Percentiles rank a stretch among this genome's conserved stretches.
Conservation (phyloP, 306 rosid species). For the Ochetophila trinervis region DNA sequence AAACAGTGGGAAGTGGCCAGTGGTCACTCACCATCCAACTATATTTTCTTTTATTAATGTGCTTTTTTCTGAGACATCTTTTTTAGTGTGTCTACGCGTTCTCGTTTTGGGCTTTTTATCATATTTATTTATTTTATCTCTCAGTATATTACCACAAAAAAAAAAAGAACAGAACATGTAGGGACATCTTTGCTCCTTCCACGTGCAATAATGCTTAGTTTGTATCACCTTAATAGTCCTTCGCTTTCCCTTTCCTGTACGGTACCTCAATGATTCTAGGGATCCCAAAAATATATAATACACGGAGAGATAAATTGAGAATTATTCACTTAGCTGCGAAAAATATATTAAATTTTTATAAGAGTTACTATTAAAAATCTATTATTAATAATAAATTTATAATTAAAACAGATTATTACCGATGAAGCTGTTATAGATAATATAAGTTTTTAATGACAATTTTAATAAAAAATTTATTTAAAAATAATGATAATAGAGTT, state of each 20-base stretch:
- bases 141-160: no score
- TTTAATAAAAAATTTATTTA: slow-evolving; percentile 8
- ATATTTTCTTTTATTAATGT: slow-evolving; percentile 5
- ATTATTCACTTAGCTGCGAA: not conserved
- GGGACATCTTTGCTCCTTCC: slow-evolving; percentile 42
- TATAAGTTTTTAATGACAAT: no score
- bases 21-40: slow-evolving; percentile 18
- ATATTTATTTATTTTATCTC: not conserved
- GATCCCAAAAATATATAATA: slow-evolving; percentile 35
- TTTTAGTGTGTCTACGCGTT: slow-evolving; percentile 36
- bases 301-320: not conserved
- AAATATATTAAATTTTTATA: no score
- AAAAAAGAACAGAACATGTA: slow-evolving; percentile 11
- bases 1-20: slow-evolving; percentile 25
- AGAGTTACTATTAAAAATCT: no score
- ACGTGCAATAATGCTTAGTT: slow-evolving; percentile 65
- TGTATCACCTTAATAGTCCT: slow-evolving; percentile 16
- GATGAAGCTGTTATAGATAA: no score
- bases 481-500: no score
- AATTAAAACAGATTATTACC: no score
- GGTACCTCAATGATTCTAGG: slow-evolving; percentile 38
- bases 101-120: slow-evolving; percentile 17
- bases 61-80: slow-evolving; percentile 18
- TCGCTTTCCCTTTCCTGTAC: slow-evolving; percentile 36
- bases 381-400: no score